These are phyloP conservation scores for Stropharia rugosoannulata DNA, from an alignment of 768 basidiomycete species.

Conservation along the genomic window DNA sequence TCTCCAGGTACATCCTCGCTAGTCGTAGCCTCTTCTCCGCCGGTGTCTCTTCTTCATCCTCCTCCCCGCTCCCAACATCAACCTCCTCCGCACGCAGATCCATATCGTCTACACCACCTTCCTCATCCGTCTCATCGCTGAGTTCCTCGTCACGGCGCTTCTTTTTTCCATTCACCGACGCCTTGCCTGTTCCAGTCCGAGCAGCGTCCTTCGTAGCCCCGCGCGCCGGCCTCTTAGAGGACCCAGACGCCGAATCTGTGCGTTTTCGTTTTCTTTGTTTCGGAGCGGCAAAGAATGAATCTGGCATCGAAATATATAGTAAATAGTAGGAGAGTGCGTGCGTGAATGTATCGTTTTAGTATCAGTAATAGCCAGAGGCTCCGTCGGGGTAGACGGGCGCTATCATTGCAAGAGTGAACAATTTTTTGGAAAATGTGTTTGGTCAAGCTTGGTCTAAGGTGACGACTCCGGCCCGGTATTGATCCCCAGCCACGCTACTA, in stretches of 20 bases:
- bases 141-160: slow-evolving; percentile 58
- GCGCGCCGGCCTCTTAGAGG: slow-evolving; percentile 23
- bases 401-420: not conserved
- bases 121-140: slow-evolving; percentile 60
- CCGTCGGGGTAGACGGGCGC: not conserved
- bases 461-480: not conserved
- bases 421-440: slow-evolving; percentile 8
- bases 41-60: slow-evolving; percentile 87
- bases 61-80: slow-evolving; percentile 69
- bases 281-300: slow-evolving; percentile 73
- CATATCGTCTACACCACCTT: slow-evolving; percentile 66
- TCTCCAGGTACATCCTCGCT: slow-evolving; percentile 87
- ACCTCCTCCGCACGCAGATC: slow-evolving; percentile 57
- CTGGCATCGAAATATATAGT: slow-evolving; percentile 54
- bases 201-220: slow-evolving; percentile 16
- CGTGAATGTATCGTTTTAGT: no score
- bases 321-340: not conserved
- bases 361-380: not conserved
- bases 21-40: slow-evolving; percentile 90
- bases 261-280: slow-evolving; percentile 68
- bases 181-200: slow-evolving; percentile 20
- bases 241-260: slow-evolving; percentile 27
- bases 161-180: slow-evolving; percentile 16
- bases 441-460: not conserved
- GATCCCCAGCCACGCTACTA: no score